Percentiles rank a stretch among this genome's conserved stretches.
phyloP scores from a whole-genome alignment of 257 asterid genomes.

The Perilla frutescens region DNA sequence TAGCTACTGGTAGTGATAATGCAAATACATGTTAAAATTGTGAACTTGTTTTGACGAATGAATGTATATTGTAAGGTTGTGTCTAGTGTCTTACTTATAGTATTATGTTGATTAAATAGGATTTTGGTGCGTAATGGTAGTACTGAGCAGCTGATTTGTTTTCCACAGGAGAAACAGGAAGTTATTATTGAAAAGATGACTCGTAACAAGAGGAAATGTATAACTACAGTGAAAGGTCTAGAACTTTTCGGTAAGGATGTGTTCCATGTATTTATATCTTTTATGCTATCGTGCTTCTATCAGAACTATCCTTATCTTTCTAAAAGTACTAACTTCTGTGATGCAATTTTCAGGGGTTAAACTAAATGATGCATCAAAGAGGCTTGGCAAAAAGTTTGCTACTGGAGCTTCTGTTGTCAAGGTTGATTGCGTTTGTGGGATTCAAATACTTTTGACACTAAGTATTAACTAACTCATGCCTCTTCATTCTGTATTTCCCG shows the following conservation, averaged over 20 bases:
- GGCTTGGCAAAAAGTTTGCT: slow-evolving; percentile 96
- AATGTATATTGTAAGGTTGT: neutral
- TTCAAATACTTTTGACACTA: slow-evolving; percentile 14
- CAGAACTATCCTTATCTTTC: neutral
- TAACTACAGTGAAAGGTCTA: slow-evolving; percentile 95
- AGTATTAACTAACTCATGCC: slow-evolving; percentile 22
- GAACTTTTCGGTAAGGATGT: slow-evolving; percentile 79
- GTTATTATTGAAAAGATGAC: slow-evolving; percentile 91
- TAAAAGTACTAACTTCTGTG: slow-evolving; percentile 19
- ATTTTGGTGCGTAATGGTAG: slow-evolving; percentile 1
- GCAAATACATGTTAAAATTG: neutral
- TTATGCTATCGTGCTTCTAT: slow-evolving; percentile 21
- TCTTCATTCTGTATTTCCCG: slow-evolving; percentile 29
- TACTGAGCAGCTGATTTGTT: slow-evolving; percentile 27
- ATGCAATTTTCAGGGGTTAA: slow-evolving; percentile 69
- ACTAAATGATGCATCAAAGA: slow-evolving; percentile 94
- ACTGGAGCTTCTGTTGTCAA: slow-evolving; percentile 98
- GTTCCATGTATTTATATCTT: slow-evolving; percentile 18
- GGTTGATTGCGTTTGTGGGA: slow-evolving; percentile 50
- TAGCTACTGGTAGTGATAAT: neutral
- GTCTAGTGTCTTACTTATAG: slow-evolving; percentile 9
- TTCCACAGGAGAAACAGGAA: slow-evolving; percentile 84
- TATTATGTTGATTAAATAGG: slow-evolving; percentile 24
- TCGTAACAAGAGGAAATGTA: slow-evolving; percentile 93
- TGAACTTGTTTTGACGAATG: neutral